Conservation (phyloP, 2,329 filamentous ascomycete species). For the Fusarium sp. region DNA sequence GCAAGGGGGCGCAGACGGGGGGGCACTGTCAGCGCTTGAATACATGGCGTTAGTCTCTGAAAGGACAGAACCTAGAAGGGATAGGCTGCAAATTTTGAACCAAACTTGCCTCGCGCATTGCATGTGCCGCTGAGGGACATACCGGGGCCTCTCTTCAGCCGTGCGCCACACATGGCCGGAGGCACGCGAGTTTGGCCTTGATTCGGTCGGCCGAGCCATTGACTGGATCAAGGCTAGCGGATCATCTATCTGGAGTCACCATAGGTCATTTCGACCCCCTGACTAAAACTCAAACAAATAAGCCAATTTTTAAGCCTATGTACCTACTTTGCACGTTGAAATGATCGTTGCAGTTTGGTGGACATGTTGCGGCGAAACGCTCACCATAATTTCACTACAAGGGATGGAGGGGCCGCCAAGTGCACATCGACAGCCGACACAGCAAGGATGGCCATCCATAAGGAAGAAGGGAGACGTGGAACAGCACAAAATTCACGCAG, state of each 20-base stretch:
- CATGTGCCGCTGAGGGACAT: no score
- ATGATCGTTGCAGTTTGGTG: conserved; percentile 12
- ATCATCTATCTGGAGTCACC: conserved; percentile 1
- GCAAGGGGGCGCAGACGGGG: neutral
- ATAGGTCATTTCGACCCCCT: conserved; percentile 16
- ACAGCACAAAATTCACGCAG: neutral
- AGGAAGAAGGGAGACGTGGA: neutral
- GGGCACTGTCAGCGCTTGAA: conserved; percentile 8
- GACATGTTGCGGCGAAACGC: neutral
- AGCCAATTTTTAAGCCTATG: conserved; percentile 45
- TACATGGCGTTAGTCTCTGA: neutral
- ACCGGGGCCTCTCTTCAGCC: neutral
- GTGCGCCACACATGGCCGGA: neutral
- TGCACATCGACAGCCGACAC: neutral
- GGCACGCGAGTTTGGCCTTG: neutral
- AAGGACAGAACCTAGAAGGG: neutral
- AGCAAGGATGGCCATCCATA: neutral
- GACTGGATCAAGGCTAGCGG: conserved; percentile 1
- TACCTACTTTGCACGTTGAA: conserved; percentile 6
- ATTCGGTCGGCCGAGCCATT: neutral
- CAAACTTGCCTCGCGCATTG: no score
- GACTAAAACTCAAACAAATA: conserved; percentile 42
- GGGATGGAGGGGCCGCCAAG: neutral
- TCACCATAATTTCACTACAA: conserved; percentile 7
- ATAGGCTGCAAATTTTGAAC: no score